Evolutionary conservation across 2,329 filamentous ascomycete genomes (phyloP).

Genomic region (Torrubiella hemipterigena): DNA sequence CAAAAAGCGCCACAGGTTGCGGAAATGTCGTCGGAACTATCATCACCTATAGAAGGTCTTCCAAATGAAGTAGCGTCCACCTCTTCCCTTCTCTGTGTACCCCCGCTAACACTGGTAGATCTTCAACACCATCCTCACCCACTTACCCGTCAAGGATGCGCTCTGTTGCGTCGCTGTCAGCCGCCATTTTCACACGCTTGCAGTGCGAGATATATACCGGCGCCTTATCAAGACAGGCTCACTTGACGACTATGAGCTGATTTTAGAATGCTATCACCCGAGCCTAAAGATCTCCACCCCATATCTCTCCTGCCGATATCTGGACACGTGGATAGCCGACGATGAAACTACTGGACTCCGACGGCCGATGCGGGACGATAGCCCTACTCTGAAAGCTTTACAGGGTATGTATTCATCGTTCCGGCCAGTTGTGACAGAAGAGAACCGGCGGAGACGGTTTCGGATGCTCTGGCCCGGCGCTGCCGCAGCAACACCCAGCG

Average conservation of each 20-base stretch:
- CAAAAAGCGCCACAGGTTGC: no score
- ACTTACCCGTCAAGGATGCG: not conserved
- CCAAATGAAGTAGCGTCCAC: no score
- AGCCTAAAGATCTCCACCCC: constrained; percentile 56
- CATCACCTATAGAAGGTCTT: no score
- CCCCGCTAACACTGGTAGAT: no score
- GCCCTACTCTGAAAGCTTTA: constrained; percentile 25
- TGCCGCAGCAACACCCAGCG: constrained; percentile 2
- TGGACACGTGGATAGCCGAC: constrained; percentile 35
- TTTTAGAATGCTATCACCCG: constrained; percentile 71
- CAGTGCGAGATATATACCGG: constrained; percentile 1
- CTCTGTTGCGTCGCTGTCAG: not conserved
- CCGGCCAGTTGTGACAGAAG: constrained; percentile 46
- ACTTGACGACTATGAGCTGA: constrained; percentile 50
- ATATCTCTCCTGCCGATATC: constrained; percentile 53
- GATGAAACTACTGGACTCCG: constrained; percentile 6
- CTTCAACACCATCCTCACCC: constrained; percentile 1
- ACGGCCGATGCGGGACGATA: constrained; percentile 4
- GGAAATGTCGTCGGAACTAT: no score
- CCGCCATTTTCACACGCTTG: not conserved
- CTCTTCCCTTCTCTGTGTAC: no score
- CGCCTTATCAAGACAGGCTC: constrained; percentile 28
- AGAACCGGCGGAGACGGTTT: constrained; percentile 27
- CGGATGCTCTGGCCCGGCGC: constrained; percentile 6
- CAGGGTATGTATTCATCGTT: constrained; percentile 58